Percentiles rank a stretch among this genome's conserved stretches.
Conservation (phyloP, 768 basidiomycete genomes). For the Trichaptum fuscoviolaceum region DNA sequence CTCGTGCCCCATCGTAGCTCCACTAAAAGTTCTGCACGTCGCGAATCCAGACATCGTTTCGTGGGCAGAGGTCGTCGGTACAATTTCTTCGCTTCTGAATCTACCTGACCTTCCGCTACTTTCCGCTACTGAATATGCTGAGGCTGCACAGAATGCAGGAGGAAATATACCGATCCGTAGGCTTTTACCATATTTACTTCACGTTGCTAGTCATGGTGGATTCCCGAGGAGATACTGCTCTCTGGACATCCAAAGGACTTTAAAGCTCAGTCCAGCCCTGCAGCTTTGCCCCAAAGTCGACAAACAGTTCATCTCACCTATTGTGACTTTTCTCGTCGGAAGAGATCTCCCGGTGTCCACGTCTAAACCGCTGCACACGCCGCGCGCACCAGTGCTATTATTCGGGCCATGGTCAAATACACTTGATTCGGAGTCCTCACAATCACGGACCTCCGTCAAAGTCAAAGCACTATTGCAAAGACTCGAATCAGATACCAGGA, state of each 20-base stretch:
- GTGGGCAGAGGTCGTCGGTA: background rate
- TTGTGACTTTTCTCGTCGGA: too few relatives aligned
- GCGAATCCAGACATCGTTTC: constrained; percentile 2
- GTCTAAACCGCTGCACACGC: too few relatives aligned
- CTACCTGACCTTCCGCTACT: background rate
- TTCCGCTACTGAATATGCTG: background rate
- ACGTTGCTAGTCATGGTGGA: background rate
- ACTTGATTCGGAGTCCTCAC: too few relatives aligned
- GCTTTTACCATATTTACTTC: background rate
- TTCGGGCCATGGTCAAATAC: too few relatives aligned
- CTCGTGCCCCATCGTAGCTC: background rate
- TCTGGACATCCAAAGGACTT: background rate
- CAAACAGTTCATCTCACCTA: too few relatives aligned
- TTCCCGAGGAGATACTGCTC: background rate
- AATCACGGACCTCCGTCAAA: too few relatives aligned
- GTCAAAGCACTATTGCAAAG: too few relatives aligned
- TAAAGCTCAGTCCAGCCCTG: background rate
- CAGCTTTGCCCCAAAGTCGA: background rate
- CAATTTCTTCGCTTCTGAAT: background rate
- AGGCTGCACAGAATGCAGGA: background rate
- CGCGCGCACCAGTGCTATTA: too few relatives aligned
- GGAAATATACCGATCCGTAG: background rate
- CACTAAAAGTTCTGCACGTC: background rate
- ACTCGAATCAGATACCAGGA: too few relatives aligned
- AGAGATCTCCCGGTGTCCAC: too few relatives aligned